Percentiles rank a stretch among this genome's conserved stretches.
These are phyloP conservation scores for Clathrospora elynae DNA, from an alignment of 2,329 filamentous ascomycete genomes.

Conservation along the genomic window DNA sequence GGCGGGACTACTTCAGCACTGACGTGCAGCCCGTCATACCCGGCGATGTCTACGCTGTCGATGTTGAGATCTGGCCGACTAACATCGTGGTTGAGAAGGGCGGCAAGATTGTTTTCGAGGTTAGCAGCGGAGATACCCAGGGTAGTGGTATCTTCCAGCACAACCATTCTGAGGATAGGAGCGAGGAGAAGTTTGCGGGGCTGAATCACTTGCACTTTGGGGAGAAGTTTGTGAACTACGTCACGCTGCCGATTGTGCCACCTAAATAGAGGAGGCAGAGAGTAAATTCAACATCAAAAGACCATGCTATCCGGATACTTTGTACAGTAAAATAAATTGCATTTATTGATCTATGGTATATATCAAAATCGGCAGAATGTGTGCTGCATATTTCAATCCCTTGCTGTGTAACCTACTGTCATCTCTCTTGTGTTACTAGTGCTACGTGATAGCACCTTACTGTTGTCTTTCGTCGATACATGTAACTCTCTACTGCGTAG, in stretches of 20 bases:
- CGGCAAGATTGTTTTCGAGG: conserved; percentile 61
- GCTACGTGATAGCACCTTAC: too few relatives aligned
- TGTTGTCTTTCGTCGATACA: too few relatives aligned
- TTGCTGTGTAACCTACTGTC: too few relatives aligned
- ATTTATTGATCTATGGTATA: too few relatives aligned
- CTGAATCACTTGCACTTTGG: conserved; percentile 62
- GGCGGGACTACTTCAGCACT: conserved; percentile 62
- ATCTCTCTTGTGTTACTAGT: too few relatives aligned
- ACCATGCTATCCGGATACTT: too few relatives aligned
- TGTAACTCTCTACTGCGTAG: too few relatives aligned
- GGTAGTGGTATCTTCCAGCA: conserved; percentile 64
- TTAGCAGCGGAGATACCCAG: conserved; percentile 61
- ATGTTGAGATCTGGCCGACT: conserved; percentile 69
- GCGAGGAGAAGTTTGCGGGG: conserved; percentile 52
- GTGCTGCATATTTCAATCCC: too few relatives aligned
- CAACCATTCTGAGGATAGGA: conserved; percentile 55
- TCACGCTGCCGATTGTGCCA: conserved; percentile 61
- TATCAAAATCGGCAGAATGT: too few relatives aligned
- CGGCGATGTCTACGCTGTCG: conserved; percentile 63
- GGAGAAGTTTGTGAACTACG: conserved; percentile 55
- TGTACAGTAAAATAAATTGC: too few relatives aligned
- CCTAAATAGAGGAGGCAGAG: conserved; percentile 33
- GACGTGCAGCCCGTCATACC: conserved; percentile 59
- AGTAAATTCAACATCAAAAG: background rate
- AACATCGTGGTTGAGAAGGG: conserved; percentile 62